Conservation (phyloP, 768 basidiomycete species). For the Galerina marginata region DNA sequence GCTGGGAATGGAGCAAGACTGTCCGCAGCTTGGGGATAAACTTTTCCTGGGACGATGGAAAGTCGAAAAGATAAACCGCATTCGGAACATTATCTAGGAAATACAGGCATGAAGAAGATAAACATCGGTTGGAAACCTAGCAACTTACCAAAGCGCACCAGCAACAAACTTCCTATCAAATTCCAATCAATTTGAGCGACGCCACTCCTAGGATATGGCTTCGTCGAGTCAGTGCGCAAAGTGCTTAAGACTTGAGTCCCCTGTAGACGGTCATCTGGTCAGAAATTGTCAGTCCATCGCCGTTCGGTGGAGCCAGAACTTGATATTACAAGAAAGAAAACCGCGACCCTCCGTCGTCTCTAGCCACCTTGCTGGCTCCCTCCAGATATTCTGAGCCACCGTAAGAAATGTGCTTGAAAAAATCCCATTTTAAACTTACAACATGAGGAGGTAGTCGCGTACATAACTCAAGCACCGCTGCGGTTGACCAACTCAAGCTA, state of each 20-base stretch:
- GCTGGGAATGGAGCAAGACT: conserved; percentile 67
- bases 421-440: conserved; percentile 45
- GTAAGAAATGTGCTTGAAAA: neutral
- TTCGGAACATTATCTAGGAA: conserved; percentile 64
- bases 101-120: conserved; percentile 11
- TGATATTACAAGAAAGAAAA: conserved; percentile 78
- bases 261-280: conserved; percentile 66
- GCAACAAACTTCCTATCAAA: conserved; percentile 70
- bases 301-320: neutral
- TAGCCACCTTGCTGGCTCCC: conserved; percentile 85
- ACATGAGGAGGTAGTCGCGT: conserved; percentile 58
- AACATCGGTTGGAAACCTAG: conserved; percentile 4
- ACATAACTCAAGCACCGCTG: conserved; percentile 65
- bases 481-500: conserved; percentile 73
- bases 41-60: conserved; percentile 63
- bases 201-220: conserved; percentile 70
- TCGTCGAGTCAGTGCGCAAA: conserved; percentile 60
- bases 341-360: conserved; percentile 84
- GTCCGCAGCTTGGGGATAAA: conserved; percentile 67
- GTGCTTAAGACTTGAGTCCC: conserved; percentile 59
- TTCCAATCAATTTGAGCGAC: conserved; percentile 83
- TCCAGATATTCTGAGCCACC: conserved; percentile 71
- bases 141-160: conserved; percentile 72
- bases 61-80: conserved; percentile 72
- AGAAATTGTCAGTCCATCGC: neutral